Conservation (phyloP, 2,329 filamentous ascomycete species). For the Venturia aucupariae region DNA sequence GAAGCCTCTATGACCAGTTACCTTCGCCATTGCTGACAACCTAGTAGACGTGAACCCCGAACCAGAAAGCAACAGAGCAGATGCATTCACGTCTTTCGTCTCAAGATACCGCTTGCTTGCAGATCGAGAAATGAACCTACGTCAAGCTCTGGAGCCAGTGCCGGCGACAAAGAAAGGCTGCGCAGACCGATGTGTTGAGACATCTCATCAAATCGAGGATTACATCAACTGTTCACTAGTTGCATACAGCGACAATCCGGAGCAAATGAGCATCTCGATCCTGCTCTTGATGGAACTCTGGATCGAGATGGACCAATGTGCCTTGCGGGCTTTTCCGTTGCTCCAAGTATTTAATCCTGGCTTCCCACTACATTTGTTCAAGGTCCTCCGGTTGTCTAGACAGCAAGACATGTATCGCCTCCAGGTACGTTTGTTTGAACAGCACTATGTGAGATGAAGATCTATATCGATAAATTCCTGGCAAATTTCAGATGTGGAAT, state of each 20-base stretch:
- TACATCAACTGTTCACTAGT: neutral
- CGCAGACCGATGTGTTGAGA: neutral
- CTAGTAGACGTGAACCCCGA: no score
- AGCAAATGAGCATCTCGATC: slow-evolving; percentile 33
- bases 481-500: no score
- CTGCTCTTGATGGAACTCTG: slow-evolving; percentile 50
- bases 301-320: slow-evolving; percentile 45
- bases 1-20: no score
- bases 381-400: slow-evolving; percentile 44
- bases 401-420: slow-evolving; percentile 43
- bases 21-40: no score
- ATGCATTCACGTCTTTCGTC: neutral
- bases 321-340: slow-evolving; percentile 35
- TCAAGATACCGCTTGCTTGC: neutral
- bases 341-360: slow-evolving; percentile 43
- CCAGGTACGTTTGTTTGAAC: slow-evolving; percentile 17
- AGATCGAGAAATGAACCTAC: neutral
- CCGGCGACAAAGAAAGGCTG: neutral
- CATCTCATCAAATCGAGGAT: neutral
- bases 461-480: no score
- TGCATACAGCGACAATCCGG: slow-evolving; percentile 1
- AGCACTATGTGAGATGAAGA: no score
- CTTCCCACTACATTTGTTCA: slow-evolving; percentile 42
- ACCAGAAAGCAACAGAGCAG: neutral
- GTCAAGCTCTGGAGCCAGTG: neutral